A percentile compares a stretch with the other conserved stretches of the same genome.
These are phyloP conservation scores for Fusarium decemcellulare DNA, from an alignment of 2,329 filamentous ascomycete genomes.

Conservation along the genomic window DNA sequence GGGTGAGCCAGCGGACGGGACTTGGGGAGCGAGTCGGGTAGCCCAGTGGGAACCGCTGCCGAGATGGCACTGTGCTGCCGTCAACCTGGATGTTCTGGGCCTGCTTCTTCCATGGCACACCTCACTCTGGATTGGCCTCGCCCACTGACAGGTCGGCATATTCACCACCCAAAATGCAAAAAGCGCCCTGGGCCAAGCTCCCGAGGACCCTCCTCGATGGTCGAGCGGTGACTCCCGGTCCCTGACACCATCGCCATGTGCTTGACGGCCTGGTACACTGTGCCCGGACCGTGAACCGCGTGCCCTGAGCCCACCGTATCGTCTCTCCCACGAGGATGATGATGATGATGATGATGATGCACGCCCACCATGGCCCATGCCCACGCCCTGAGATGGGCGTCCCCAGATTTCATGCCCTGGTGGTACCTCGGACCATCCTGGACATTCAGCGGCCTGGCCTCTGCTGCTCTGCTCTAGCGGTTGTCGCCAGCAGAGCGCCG, in stretches of 20 bases:
- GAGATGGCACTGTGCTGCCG: slow-evolving; percentile 19
- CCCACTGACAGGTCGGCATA: neutral
- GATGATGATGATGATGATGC: neutral
- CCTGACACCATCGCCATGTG: slow-evolving; percentile 26
- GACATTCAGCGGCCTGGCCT: slow-evolving; percentile 1
- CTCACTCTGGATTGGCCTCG: neutral
- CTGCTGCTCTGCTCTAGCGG: slow-evolving; percentile 8
- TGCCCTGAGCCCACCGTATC: slow-evolving; percentile 8
- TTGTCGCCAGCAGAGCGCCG: slow-evolving; percentile 23
- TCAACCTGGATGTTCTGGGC: neutral
- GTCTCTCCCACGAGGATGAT: neutral
- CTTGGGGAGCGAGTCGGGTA: slow-evolving; percentile 9
- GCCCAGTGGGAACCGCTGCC: slow-evolving; percentile 30
- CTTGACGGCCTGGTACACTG: slow-evolving; percentile 20
- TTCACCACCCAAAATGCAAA: neutral
- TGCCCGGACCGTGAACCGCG: slow-evolving; percentile 22
- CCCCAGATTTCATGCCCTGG: slow-evolving; percentile 16
- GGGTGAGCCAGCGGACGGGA: neutral
- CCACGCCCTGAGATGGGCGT: slow-evolving; percentile 20
- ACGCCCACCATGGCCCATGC: neutral
- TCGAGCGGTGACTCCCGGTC: slow-evolving; percentile 11
- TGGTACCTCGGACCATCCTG: slow-evolving; percentile 15
- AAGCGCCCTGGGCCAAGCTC: neutral
- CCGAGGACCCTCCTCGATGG: neutral
- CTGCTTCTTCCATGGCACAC: neutral